Conservation (phyloP, 176 grass and related monocot genomes). For the Luzula sylvatica region DNA sequence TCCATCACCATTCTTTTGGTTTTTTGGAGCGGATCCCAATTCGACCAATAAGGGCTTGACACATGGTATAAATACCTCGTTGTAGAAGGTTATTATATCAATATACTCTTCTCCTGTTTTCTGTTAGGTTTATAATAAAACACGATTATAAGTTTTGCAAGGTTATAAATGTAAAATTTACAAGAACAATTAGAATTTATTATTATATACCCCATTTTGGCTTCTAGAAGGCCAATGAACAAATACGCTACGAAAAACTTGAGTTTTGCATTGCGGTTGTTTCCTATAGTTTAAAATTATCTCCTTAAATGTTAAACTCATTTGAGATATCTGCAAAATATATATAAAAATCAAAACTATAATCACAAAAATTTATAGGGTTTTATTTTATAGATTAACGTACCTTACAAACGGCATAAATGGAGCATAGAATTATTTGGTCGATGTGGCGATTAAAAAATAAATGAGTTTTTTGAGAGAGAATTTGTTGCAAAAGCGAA, state of each 20-base stretch:
- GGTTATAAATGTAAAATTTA: neutral
- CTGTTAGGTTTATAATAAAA: conserved; percentile 23
- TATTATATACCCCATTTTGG: conserved; percentile 50
- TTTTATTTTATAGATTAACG: neutral
- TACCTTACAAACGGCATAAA: conserved; percentile 97
- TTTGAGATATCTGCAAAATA: conserved; percentile 66
- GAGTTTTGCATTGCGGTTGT: conserved; percentile 93
- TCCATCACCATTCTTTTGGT: conserved; percentile 52
- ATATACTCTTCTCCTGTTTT: conserved; percentile 81
- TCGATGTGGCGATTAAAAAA: conserved; percentile 98
- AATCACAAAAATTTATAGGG: neutral
- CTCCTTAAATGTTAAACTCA: conserved; percentile 85
- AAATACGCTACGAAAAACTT: conserved; percentile 93
- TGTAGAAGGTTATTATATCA: conserved; percentile 98
- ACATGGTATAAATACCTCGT: conserved; percentile 82
- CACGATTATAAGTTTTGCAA: neutral
- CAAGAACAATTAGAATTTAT: neutral
- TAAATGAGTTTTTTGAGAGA: conserved; percentile 63
- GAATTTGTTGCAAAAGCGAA: conserved; percentile 78
- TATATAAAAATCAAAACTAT: neutral
- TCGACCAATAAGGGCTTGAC: conserved; percentile 85
- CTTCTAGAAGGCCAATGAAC: conserved; percentile 69
- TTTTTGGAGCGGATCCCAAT: conserved; percentile 37
- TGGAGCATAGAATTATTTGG: conserved; percentile 86
- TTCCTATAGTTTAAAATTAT: conserved; percentile 97